A percentile compares a stretch with the other conserved stretches of the same genome.
phyloP scores from a whole-genome alignment of 2,329 filamentous ascomycete species.

The Sporothrix euskadiensis region DNA sequence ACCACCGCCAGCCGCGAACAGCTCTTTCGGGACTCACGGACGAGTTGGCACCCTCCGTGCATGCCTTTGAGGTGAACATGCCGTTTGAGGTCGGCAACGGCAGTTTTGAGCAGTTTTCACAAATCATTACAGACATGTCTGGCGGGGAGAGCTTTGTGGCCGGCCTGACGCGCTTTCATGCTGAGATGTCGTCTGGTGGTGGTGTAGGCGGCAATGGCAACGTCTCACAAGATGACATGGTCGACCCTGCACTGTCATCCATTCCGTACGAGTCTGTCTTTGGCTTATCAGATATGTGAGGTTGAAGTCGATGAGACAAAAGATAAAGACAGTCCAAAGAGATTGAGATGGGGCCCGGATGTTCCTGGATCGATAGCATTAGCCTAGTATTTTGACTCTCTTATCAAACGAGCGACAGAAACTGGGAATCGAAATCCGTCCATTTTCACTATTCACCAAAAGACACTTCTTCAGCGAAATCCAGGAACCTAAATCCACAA shows the following conservation, averaged over 20 bases:
- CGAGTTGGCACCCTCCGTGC: constrained; percentile 14
- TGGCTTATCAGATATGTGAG: constrained; percentile 21
- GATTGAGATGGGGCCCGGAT: neutral
- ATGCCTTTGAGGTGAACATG: constrained; percentile 25
- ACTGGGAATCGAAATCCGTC: neutral
- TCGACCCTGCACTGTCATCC: neutral
- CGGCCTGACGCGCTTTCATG: constrained; percentile 19
- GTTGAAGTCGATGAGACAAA: neutral
- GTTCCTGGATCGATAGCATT: neutral
- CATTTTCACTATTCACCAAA: too few relatives aligned
- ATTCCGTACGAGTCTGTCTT: constrained; percentile 18
- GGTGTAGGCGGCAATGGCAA: neutral
- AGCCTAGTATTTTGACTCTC: neutral
- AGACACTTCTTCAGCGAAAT: neutral
- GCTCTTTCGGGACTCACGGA: constrained; percentile 14
- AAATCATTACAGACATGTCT: constrained; percentile 25
- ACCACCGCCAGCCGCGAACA: constrained; percentile 18
- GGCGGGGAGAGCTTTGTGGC: constrained; percentile 22
- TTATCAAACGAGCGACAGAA: neutral
- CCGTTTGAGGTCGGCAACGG: constrained; percentile 24
- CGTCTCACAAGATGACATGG: neutral
- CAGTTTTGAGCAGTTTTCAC: constrained; percentile 25
- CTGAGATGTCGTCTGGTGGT: constrained; percentile 1
- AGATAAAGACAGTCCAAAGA: neutral
- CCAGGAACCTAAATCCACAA: neutral